Evolutionary conservation across 73 alveolate species (phyloP), one percentile per base, ranked within the genome.

Genomic region (Stentor roeselii): DNA sequence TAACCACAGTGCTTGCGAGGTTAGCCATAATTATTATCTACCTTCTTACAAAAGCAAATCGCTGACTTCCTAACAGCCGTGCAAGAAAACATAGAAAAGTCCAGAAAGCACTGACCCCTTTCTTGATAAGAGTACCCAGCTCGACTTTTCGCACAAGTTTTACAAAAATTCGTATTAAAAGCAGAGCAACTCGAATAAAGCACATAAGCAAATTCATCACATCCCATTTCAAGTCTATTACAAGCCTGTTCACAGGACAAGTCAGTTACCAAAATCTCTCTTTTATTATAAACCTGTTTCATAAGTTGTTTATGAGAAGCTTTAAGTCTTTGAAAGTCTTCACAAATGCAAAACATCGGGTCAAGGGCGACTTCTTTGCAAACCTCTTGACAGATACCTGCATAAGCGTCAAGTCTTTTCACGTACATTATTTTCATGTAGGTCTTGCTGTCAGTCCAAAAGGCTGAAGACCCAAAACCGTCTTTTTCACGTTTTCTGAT

Each of bases 21-120:
- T 21, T 50, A 11, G 67, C 67, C 67, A 50, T 50, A 50, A 21
- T 6, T 6, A 50, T 11, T 50, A 11, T 50, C 6, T 50, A 6
- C 67, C 21, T 50, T 50, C 21, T 11, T 50, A 11, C 6, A 11
- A 50, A 50, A 50, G 67, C n/a, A n/a, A n/a, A n/a, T n/a, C n/a
- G n/a, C n/a, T n/a, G n/a, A n/a, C n/a, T 42, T 75, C 85, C 96
- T 97, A 99, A 90, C 99, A 59, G 98, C 93, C 59, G 82, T 94
- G 35, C 78, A 95, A 61, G 99, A 97, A 88, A 98, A n/a, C n/a
- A n/a, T n/a, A n/a, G n/a, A n/a, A n/a, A n/a, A n/a, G n/a, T n/a
- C n/a, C n/a, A n/a, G n/a, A n/a, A n/a, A n/a, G n/a, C n/a, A n/a
- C n/a, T n/a, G n/a, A n/a, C n/a, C n/a, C n/a, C n/a, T n/a, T n/a